Base-by-base conservation (phyloP, 192 early-diverging fungal genomes). In the Backusella macrospora region DNA sequence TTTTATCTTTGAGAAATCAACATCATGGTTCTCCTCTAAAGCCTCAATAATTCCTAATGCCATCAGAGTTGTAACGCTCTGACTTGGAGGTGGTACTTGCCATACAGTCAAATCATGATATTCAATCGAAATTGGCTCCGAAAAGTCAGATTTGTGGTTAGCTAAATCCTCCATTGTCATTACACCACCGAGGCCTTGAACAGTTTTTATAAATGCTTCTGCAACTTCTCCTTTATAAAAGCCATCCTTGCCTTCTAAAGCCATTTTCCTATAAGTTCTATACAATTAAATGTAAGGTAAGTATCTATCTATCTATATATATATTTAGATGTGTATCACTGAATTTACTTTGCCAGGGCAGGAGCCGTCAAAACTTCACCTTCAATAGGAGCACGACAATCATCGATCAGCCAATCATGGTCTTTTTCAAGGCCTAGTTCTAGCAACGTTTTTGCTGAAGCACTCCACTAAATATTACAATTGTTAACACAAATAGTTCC, bases 21-120 rank as follows among this genome's bases (percentile, higher is more conserved):
- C 73, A 40, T 81, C 74, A 12, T 81, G 80, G 6, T 64, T 16
- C 13, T 77, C 48, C 74, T 93, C 82, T 5, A 93, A 76, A 15
- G 74, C 75, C n/a, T 89, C 83, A 5, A 93, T 70, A 26, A 93
- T 88, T 2, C 90, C 90, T 16, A 95, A 74, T 3, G 92, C 91
- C 47, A 93, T 82, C n/a, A 94, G 77, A 12, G 92, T 90, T 8
- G 86, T 86, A 26, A 95, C 82, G 8, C 91, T 91, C 72, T 91
- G 88, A 23, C 90, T 89, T 63, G 93, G 93, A 5, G 93, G 93
- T 26, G 91, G 86, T 52, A 89, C 89, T 78, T 95, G 92, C 76
- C 88, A 81, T 6, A 95, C 78, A 4, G 78, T 84, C 39, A 84
- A 43, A 10, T 80, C 85, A 26, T 85, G 79, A 76, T 91, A 95